Percentiles rank a stretch among this genome's conserved stretches.
These are phyloP conservation scores for Pseudocercospora macadamiae DNA, from an alignment of 2,329 filamentous ascomycete species.

Conservation along the genomic window DNA sequence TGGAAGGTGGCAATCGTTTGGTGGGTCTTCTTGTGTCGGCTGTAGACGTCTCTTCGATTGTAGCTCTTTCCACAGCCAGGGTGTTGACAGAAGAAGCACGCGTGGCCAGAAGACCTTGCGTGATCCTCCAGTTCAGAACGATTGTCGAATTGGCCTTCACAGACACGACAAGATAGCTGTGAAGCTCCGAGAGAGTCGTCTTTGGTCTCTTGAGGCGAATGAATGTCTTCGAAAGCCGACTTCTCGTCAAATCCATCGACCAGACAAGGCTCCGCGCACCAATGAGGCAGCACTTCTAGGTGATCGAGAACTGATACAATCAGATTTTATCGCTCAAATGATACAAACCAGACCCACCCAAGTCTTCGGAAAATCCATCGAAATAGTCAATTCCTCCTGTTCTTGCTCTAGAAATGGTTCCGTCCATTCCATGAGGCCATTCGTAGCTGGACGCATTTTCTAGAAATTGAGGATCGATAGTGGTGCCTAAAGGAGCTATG, in stretches of 20 bases:
- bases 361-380: too few species aligned
- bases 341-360: too few species aligned
- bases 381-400: too few species aligned
- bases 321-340: too few species aligned
- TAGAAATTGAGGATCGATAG: too few species aligned
- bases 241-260: neutral
- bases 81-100: neutral
- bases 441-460: too few species aligned
- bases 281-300: too few species aligned
- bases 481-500: too few species aligned
- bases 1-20: constrained; percentile 5
- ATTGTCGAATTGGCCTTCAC: neutral
- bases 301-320: too few species aligned
- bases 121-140: neutral
- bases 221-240: neutral
- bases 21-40: constrained; percentile 11
- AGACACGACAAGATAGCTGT: neutral
- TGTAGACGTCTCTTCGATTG: constrained; percentile 7
- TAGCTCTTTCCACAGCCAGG: neutral
- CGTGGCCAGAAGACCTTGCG: neutral
- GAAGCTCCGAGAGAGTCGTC: neutral
- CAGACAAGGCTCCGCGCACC: too few species aligned
- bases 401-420: too few species aligned
- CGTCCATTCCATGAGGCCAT: too few species aligned
- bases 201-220: neutral